Base-by-base conservation (phyloP, 1,284 basidiomycete genomes). In the Naganishia sp. region DNA sequence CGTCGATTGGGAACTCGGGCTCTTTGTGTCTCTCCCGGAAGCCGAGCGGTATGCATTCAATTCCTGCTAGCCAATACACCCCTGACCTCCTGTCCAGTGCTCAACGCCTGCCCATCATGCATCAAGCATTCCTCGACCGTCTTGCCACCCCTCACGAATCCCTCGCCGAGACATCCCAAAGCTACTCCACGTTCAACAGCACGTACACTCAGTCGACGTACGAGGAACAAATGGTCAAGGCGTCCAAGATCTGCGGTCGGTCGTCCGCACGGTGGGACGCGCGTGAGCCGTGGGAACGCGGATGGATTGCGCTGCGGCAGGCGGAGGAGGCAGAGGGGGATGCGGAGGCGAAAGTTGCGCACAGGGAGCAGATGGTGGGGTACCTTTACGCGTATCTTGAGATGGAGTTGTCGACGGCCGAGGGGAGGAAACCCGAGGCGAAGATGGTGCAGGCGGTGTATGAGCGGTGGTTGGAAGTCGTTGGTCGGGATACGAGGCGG, bases 141-240 rank as follows among this genome's bases (percentile, higher is more conserved):
- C 70, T 82, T 15, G 65, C 70, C 7, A 72, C 71, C 0, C 79
- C 81, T 6, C 81, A 82, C 63, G 55, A 75, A 2, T 71, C 75
- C 75, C 60, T 88, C 63, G 89, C 91, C 45, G 85, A 88, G 21
- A 94, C 92, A 0, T 88, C 88, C 65, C 86, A 90, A 72, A 82
- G 85, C 2, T 96, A 94, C 76, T 95, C 93, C 1, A 85, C 87
- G 0, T 95, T 94, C 78, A 90, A 91, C 21, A 91, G 91, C 0
- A 84, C 85, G 48, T 84, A 89, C 77, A 86, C 86, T 67, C 82
- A 88, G 0, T 79, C 84, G 18, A 84, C 88, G 64, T 97, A 97
- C 74, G 92, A 94, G 75, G 74, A 80, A 0, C 79, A 88, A 9
- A 83, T 96, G 50, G 84, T 94, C 18, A 77, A 84, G 2, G 90